Conservation (phyloP, 768 basidiomycete species). For the Paxillus rubicundulus region DNA sequence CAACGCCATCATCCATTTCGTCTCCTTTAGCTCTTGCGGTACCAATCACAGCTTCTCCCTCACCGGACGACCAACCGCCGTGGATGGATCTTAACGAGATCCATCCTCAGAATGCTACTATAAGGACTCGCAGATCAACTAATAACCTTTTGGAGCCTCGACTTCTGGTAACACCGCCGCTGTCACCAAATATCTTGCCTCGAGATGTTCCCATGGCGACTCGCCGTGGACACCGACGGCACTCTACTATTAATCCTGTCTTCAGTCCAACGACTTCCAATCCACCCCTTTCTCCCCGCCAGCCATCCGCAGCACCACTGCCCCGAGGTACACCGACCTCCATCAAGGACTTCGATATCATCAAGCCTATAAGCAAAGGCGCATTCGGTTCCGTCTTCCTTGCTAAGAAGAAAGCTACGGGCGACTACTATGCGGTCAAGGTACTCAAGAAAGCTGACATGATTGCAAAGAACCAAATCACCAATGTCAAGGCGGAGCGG, state of each 20-base stretch:
- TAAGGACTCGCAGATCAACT: conserved; percentile 64
- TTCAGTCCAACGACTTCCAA: conserved; percentile 50
- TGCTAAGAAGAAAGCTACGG: conserved; percentile 96
- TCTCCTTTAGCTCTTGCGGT: conserved; percentile 84
- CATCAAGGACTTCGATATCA: conserved; percentile 98
- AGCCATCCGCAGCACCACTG: conserved; percentile 73
- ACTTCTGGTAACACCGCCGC: conserved; percentile 68
- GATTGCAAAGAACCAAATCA: conserved; percentile 99
- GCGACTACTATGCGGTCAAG: conserved; percentile 99
- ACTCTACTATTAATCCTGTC: conserved; percentile 67
- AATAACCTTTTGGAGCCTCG: conserved; percentile 65
- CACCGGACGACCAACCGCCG: conserved; percentile 58
- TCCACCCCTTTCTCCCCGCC: conserved; percentile 81
- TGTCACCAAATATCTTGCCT: conserved; percentile 59
- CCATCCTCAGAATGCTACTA: conserved; percentile 36
- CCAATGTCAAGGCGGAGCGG: conserved; percentile 98
- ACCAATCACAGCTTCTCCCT: conserved; percentile 72
- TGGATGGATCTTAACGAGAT: conserved; percentile 65
- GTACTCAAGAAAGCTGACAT: conserved; percentile 99
- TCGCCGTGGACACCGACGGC: conserved; percentile 64
- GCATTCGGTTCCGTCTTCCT: conserved; percentile 98
- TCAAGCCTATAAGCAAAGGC: conserved; percentile 98
- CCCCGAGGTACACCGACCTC: conserved; percentile 82
- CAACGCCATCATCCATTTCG: conserved; percentile 85
- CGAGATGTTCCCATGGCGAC: conserved; percentile 43